phyloP scores from a whole-genome alignment of 2,329 filamentous ascomycete genomes.

The Monilinia aucupariae region DNA sequence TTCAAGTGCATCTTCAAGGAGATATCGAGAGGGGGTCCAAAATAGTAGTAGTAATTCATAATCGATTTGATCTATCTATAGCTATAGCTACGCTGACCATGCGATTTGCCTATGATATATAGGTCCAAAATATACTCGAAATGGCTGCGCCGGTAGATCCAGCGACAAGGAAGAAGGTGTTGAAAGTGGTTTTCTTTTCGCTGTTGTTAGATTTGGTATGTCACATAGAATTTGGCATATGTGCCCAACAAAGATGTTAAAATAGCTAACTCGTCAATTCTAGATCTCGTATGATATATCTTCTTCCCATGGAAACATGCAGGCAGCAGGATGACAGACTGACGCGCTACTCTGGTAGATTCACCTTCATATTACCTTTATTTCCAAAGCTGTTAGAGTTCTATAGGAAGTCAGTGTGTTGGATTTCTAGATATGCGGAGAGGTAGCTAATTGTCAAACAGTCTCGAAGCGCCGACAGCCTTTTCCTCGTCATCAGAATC shows the following conservation, averaged over 20 bases:
- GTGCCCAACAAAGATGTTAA: background rate
- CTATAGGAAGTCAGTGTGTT: conserved; percentile 69
- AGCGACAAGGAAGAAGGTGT: conserved; percentile 67
- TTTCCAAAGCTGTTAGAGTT: conserved; percentile 95
- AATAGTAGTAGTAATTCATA: too few relatives aligned
- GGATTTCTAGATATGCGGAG: conserved; percentile 76
- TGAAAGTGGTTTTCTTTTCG: conserved; percentile 83
- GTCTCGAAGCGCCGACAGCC: conserved; percentile 59
- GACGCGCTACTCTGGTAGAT: conserved; percentile 38
- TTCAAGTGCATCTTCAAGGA: background rate
- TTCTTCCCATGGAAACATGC: background rate
- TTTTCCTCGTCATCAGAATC: conserved; percentile 40
- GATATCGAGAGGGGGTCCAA: background rate
- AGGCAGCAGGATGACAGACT: background rate
- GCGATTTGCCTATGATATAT: too few relatives aligned
- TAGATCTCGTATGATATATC: conserved; percentile 17
- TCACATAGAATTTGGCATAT: conserved; percentile 15
- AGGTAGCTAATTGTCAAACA: conserved; percentile 46
- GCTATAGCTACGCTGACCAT: too few relatives aligned
- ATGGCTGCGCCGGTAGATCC: conserved; percentile 43
- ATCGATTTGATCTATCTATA: too few relatives aligned
- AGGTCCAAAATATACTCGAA: background rate
- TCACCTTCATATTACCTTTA: conserved; percentile 95
- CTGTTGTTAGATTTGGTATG: conserved; percentile 82
- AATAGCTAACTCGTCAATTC: conserved; percentile 11